phyloP scores from a whole-genome alignment of 2,329 filamentous ascomycete genomes.

The Cordyceps sp. region DNA sequence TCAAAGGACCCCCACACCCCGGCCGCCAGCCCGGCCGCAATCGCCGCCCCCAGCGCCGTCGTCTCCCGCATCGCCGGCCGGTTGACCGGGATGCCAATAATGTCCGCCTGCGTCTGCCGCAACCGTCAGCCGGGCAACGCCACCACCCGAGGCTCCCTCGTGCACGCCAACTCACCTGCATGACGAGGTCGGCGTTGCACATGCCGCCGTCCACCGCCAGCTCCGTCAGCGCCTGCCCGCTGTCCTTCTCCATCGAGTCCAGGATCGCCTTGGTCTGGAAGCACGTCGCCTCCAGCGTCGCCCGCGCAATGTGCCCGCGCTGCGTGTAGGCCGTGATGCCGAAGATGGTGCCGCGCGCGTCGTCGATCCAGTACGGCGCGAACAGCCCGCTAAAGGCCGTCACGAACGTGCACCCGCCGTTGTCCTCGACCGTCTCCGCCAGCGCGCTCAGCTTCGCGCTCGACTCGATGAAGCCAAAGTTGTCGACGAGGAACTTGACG shows the following conservation, averaged over 20 bases:
- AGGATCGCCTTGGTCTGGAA: conserved; percentile 88
- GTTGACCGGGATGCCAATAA: conserved; percentile 68
- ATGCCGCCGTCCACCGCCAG: conserved; percentile 81
- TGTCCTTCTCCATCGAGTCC: conserved; percentile 80
- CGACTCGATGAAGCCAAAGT: conserved; percentile 40
- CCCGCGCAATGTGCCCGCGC: conserved; percentile 72
- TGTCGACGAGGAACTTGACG: conserved; percentile 56
- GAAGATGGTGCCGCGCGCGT: conserved; percentile 77
- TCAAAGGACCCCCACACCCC: conserved; percentile 62
- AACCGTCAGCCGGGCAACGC: too few species aligned
- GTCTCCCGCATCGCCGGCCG: conserved; percentile 82
- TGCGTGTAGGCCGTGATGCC: conserved; percentile 76
- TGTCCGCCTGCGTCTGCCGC: conserved; percentile 76
- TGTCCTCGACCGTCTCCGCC: conserved; percentile 43
- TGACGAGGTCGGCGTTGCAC: conserved; percentile 75
- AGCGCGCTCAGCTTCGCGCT: conserved; percentile 32
- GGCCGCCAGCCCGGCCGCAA: conserved; percentile 70
- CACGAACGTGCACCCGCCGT: conserved; percentile 72
- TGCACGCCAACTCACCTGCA: too few species aligned
- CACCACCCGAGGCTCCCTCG: too few species aligned
- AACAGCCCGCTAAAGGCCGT: conserved; percentile 86
- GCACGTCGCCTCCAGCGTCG: conserved; percentile 80
- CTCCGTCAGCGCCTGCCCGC: conserved; percentile 54
- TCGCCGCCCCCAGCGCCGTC: conserved; percentile 74
- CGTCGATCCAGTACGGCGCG: conserved; percentile 89